Conservation (phyloP, 352 stramenopile species). For the Blastocystis sp. region DNA sequence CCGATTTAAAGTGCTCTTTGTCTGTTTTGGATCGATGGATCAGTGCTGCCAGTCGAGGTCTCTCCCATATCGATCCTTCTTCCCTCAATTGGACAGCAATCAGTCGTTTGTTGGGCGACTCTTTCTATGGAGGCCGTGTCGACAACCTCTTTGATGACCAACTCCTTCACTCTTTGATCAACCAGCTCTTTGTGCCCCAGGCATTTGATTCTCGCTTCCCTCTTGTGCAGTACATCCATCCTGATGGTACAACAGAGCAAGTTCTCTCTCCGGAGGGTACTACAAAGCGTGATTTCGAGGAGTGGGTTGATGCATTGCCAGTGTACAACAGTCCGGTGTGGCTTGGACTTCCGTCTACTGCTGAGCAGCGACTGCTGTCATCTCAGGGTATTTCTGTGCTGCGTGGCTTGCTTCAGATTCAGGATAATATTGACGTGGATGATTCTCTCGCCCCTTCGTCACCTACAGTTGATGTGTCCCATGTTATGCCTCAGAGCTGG, state of each 20-base stretch:
- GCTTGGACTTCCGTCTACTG: slow-evolving; percentile 82
- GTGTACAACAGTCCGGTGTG: slow-evolving; percentile 82
- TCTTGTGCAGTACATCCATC: slow-evolving; percentile 69
- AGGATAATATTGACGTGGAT: slow-evolving; percentile 37
- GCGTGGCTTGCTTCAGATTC: slow-evolving; percentile 60
- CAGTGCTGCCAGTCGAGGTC: slow-evolving; percentile 75
- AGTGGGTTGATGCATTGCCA: slow-evolving; percentile 78
- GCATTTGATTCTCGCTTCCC: slow-evolving; percentile 85
- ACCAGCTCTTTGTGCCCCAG: slow-evolving; percentile 83
- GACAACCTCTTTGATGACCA: slow-evolving; percentile 91
- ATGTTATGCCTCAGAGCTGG: slow-evolving; percentile 68
- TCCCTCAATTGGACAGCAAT: slow-evolving; percentile 96
- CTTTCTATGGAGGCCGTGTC: slow-evolving; percentile 92
- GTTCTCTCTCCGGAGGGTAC: slow-evolving; percentile 78
- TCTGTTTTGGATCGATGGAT: slow-evolving; percentile 95
- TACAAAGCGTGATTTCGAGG: slow-evolving; percentile 81
- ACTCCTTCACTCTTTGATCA: slow-evolving; percentile 86
- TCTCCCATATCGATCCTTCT: slow-evolving; percentile 84
- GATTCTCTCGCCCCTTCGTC: not conserved
- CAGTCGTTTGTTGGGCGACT: slow-evolving; percentile 86
- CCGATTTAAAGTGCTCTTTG: slow-evolving; percentile 89
- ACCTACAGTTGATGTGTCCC: not conserved
- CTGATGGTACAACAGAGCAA: slow-evolving; percentile 68
- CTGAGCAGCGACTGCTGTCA: slow-evolving; percentile 80
- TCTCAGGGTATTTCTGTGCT: slow-evolving; percentile 72